Evolutionary conservation across 2,329 filamentous ascomycete genomes (phyloP).

Genomic region (Fusarium sambucinum): DNA sequence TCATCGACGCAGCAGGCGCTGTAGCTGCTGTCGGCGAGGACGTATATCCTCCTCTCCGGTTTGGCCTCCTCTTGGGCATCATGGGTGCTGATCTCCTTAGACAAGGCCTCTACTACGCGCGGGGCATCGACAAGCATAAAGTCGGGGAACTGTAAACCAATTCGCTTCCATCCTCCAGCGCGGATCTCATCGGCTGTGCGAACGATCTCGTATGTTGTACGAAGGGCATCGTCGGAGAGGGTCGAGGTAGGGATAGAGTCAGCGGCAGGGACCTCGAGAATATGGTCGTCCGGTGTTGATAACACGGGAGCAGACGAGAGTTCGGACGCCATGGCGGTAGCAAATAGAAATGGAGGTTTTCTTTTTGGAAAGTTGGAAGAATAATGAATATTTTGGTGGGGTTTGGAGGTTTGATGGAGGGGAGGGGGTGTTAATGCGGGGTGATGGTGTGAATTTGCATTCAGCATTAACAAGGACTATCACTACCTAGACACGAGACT

Average conservation of each 20-base stretch:
- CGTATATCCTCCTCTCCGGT: slow-evolving; percentile 69
- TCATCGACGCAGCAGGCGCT: slow-evolving; percentile 98
- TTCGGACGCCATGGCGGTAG: slow-evolving; percentile 58
- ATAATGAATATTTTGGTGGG: slow-evolving; percentile 42
- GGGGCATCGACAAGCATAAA: slow-evolving; percentile 89
- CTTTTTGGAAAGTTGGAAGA: slow-evolving; percentile 22
- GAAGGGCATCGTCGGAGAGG: slow-evolving; percentile 75
- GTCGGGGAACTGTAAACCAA: slow-evolving; percentile 97
- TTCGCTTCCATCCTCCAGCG: slow-evolving; percentile 76
- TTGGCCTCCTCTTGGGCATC: slow-evolving; percentile 24
- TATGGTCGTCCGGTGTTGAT: slow-evolving; percentile 72
- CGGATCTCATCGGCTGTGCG: slow-evolving; percentile 82
- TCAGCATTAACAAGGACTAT: background rate
- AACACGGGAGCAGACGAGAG: slow-evolving; percentile 69
- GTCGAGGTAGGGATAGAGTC: slow-evolving; percentile 50
- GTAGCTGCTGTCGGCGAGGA: slow-evolving; percentile 95
- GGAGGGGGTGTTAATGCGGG: slow-evolving; percentile 50
- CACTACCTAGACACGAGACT: background rate
- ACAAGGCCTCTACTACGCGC: slow-evolving; percentile 74
- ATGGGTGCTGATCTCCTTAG: slow-evolving; percentile 41
- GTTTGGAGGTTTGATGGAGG: slow-evolving; percentile 30
- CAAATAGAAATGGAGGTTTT: slow-evolving; percentile 3
- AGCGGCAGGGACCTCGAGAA: slow-evolving; percentile 66
- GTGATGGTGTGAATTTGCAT: slow-evolving; percentile 32
- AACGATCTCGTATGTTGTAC: slow-evolving; percentile 84